These are phyloP conservation scores for Canavalia ensiformis DNA, from an alignment of 306 rosid genomes.

Conservation along the genomic window DNA sequence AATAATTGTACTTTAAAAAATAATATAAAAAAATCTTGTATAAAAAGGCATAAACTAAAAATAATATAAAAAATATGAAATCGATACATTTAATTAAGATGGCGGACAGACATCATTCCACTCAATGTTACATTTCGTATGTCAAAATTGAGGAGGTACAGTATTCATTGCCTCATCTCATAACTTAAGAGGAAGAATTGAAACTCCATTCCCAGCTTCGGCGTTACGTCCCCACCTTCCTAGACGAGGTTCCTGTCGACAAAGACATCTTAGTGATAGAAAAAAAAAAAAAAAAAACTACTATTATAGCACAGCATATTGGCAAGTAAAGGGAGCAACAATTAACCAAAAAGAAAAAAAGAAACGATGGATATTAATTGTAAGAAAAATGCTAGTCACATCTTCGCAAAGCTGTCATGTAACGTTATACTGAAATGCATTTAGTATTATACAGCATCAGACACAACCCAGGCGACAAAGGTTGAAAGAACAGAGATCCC, in stretches of 20 bases:
- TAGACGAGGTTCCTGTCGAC: constrained; percentile 86
- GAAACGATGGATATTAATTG: background rate
- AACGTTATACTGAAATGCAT: background rate
- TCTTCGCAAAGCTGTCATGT: background rate
- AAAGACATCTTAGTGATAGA: constrained; percentile 21
- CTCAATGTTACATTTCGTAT: constrained; percentile 48
- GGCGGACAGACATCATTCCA: constrained; percentile 36
- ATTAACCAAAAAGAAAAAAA: background rate
- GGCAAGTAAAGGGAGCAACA: background rate
- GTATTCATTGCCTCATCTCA: constrained; percentile 50
- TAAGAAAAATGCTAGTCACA: background rate
- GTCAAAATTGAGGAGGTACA: constrained; percentile 70
- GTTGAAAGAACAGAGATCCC: background rate
- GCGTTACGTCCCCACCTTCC: constrained; percentile 84
- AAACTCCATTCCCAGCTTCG: constrained; percentile 79
- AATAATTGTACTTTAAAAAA: too few species aligned
- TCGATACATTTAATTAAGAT: constrained; percentile 36
- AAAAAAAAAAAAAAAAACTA: background rate
- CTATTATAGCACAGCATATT: background rate
- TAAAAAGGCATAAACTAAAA: background rate
- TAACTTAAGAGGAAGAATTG: constrained; percentile 73
- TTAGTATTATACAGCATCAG: background rate
- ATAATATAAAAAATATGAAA: constrained; percentile 14
- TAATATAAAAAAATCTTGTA: background rate
- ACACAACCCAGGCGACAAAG: background rate